These are phyloP conservation scores for Chytriomyces confervae DNA, from an alignment of 192 early-diverging fungal species.

Conservation along the genomic window DNA sequence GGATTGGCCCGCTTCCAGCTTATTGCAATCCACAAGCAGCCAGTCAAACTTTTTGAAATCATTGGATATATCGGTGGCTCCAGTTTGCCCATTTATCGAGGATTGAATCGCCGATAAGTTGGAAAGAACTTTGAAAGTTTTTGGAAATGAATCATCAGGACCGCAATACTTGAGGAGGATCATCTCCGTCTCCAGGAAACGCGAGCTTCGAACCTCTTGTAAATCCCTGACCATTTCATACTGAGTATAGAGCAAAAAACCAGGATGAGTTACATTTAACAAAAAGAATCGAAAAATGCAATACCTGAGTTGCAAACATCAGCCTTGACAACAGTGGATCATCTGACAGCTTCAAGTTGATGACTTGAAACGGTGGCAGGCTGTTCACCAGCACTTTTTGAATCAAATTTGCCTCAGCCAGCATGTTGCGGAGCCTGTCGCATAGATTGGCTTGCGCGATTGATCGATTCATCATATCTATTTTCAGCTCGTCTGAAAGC, in stretches of 20 bases:
- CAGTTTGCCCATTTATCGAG: background rate
- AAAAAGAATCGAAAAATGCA: background rate
- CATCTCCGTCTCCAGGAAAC: background rate
- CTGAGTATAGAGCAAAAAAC: slow-evolving; percentile 12
- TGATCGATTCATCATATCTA: background rate
- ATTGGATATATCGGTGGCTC: background rate
- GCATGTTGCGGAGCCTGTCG: background rate
- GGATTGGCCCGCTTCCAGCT: slow-evolving; percentile 1
- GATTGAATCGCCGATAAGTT: slow-evolving; percentile 10
- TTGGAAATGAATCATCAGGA: background rate
- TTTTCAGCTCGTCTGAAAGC: background rate
- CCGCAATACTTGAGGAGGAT: slow-evolving; percentile 7
- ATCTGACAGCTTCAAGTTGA: slow-evolving; percentile 37
- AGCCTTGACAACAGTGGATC: slow-evolving; percentile 34
- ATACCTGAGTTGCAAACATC: slow-evolving; percentile 43
- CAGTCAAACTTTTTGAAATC: slow-evolving; percentile 13
- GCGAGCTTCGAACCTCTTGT: slow-evolving; percentile 2
- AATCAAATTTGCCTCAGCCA: background rate
- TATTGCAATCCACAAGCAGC: background rate
- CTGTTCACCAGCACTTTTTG: slow-evolving; percentile 35
- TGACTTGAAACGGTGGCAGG: slow-evolving; percentile 30
- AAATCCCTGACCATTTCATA: slow-evolving; percentile 37
- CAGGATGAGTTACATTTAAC: background rate
- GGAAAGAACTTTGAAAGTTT: background rate
- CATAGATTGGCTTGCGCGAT: background rate